phyloP scores from a whole-genome alignment of 108 stramenopile genomes.

The Ochromonas danica region DNA sequence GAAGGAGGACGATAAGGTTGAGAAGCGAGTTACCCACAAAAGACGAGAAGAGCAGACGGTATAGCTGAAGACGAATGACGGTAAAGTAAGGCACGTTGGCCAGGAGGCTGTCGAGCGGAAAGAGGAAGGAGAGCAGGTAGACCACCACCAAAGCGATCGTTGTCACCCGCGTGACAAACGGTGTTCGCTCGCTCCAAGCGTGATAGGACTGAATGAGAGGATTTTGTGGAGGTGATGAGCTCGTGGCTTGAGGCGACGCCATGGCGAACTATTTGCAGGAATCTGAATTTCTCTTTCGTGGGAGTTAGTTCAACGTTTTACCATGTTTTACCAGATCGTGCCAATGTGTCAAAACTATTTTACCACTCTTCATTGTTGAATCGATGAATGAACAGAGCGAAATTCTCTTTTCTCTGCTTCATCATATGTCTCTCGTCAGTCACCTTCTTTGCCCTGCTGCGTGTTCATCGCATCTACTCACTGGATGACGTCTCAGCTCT shows the following conservation, averaged over 20 bases:
- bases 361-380: no score
- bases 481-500: background rate
- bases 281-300: no score
- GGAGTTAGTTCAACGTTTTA: no score
- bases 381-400: no score
- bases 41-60: background rate
- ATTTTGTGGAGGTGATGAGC: background rate
- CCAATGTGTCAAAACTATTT: no score
- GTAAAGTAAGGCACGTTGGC: background rate
- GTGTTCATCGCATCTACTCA: conserved; percentile 8
- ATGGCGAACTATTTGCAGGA: no score
- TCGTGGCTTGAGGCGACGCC: no score
- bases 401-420: no score
- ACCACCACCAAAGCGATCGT: background rate
- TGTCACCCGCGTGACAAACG: background rate
- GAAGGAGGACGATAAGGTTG: background rate
- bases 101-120: background rate
- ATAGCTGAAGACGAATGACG: background rate
- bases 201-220: background rate
- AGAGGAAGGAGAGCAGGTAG: background rate
- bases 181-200: background rate
- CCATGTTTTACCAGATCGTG: no score
- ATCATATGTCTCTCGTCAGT: no score
- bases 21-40: background rate
- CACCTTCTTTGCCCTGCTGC: no score